Percentiles rank a stretch among this genome's conserved stretches.
Evolutionary conservation across 441 rosid genomes (phyloP).

Genomic region (Corymbia calophylla): DNA sequence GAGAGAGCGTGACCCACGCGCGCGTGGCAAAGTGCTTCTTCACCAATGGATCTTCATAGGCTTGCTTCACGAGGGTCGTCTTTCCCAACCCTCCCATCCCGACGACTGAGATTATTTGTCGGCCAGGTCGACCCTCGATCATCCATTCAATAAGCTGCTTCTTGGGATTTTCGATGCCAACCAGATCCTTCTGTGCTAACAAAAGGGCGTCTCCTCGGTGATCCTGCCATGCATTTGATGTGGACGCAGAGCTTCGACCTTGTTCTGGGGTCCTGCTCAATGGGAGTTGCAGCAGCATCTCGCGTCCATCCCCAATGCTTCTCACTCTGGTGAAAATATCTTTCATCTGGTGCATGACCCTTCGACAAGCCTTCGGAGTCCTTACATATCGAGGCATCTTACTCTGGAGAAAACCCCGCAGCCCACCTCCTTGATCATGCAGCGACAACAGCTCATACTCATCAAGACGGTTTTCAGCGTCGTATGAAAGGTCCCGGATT

Average conservation of each 20-base stretch:
- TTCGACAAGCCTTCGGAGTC: background rate
- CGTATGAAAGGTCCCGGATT: background rate
- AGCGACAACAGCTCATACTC: background rate
- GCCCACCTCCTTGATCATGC: background rate
- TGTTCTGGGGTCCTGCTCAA: background rate
- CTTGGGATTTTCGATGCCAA: constrained; percentile 29
- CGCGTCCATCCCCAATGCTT: background rate
- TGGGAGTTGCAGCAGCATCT: background rate
- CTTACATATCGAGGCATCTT: background rate
- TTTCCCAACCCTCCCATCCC: constrained; percentile 38
- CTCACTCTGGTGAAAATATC: background rate
- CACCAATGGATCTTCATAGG: constrained; percentile 12
- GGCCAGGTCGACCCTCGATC: background rate
- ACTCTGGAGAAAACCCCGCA: background rate
- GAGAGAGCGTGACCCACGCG: constrained; percentile 19
- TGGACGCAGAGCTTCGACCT: background rate
- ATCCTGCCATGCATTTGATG: background rate
- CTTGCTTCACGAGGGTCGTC: constrained; percentile 21
- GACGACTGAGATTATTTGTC: constrained; percentile 12
- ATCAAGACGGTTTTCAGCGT: background rate
- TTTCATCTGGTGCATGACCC: background rate
- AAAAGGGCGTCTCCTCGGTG: constrained; percentile 24
- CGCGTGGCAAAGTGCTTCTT: constrained; percentile 12
- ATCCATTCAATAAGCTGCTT: constrained; percentile 17
- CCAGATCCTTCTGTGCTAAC: constrained; percentile 22